Evolutionary conservation across 129 eudicot genomes (phyloP), one percentile per base, ranked within the genome.

Genomic region (Calendula officinalis): DNA sequence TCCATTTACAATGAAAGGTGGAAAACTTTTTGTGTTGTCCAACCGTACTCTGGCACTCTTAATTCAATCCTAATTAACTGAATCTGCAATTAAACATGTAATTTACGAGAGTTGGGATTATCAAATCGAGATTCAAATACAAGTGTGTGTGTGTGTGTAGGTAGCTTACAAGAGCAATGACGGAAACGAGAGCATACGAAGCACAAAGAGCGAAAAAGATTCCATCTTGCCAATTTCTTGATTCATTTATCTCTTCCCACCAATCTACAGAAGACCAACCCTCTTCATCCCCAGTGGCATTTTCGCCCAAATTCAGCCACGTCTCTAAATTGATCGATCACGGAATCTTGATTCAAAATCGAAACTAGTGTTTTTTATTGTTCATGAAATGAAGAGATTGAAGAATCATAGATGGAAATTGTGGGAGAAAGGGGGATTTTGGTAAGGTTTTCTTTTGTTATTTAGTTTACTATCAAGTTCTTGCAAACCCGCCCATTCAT

Each of bases 21-120:
- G 89, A 88, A 88, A 84, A 88, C 88, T 65, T 74, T 74, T n/a
- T 74, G 78, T 30, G 78, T 88, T 69, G 96, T 88, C 96, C 96
- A 88, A 38, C 96, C 96, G 75, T 81, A 88, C 62, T 88, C 86
- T 6, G 91, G 96, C 60, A 88, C 91, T 74, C 96, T 84, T 15
- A 81, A 45, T 71, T 88, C 86, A 46, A 88, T 88, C 70, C 91
- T 88, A 40, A 84, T 79, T 56, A 88, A 52, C 68, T 88, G 96
- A 57, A 84, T 65, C 96, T 88, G 49, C 7, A 15, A 58, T 15
- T 8, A 15, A 36, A 0, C 15, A 30, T 64, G 14, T 8, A 69
- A 57, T 68, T 11, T 44, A 69, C 9, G 7, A 33, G 48, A 47
- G 14, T 4, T 45, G 17, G 3, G 17, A 14, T 47, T 14, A 4